phyloP scores from a whole-genome alignment of 2,329 filamentous ascomycete species.

The Xylaria sp. region DNA sequence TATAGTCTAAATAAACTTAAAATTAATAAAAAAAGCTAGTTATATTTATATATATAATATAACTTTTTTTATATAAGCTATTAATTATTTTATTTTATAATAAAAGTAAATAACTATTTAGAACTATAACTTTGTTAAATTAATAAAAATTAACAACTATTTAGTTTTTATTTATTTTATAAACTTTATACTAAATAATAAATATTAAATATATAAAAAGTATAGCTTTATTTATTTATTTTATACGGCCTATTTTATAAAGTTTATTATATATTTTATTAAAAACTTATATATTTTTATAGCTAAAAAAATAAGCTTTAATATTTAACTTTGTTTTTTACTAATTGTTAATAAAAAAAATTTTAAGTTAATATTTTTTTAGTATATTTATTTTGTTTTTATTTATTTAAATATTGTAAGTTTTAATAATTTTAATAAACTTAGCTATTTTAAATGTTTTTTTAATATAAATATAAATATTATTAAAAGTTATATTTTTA shows the following conservation, averaged over 20 bases:
- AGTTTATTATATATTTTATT: neutral
- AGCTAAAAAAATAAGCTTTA: neutral
- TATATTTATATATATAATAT: neutral
- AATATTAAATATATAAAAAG: neutral
- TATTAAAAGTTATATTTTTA: too few species aligned
- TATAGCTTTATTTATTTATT: neutral
- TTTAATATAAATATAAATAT: too few species aligned
- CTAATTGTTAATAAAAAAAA: neutral
- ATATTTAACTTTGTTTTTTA: neutral
- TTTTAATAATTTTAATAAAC: too few species aligned
- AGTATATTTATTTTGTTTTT: neutral
- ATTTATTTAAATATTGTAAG: neutral
- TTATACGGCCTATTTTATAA: neutral
- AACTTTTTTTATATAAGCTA: neutral
- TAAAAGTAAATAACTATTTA: neutral
- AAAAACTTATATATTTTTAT: neutral
- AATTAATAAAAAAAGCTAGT: conserved; percentile 3
- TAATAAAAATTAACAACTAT: neutral
- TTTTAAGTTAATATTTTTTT: neutral
- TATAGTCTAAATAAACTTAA: conserved; percentile 2
- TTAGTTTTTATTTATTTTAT: neutral
- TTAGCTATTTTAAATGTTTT: too few species aligned
- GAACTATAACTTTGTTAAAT: neutral
- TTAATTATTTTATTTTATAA: conserved; percentile 1
- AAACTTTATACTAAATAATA: neutral